Evolutionary conservation across 768 basidiomycete genomes (phyloP).

Genomic region (Boletus tomentosulus): DNA sequence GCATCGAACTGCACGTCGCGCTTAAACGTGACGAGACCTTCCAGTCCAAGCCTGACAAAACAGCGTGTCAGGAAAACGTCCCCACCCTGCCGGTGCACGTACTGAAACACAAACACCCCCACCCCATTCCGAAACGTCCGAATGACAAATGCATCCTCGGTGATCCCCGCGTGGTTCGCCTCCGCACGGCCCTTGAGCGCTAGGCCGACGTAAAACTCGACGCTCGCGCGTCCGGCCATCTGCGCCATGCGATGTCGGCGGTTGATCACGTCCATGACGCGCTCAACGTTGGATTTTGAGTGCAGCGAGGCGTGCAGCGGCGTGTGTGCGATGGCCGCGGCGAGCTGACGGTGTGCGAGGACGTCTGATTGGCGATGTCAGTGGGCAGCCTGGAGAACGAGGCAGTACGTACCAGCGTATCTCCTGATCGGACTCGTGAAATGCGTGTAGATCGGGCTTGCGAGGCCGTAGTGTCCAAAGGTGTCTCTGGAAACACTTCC

Average conservation of each 20-base stretch:
- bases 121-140: conserved; percentile 92
- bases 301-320: conserved; percentile 86
- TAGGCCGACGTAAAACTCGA: conserved; percentile 96
- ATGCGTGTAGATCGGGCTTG: conserved; percentile 95
- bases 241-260: conserved; percentile 93
- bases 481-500: conserved; percentile 90
- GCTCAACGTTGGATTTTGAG: conserved; percentile 84
- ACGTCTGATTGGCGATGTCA: conserved; percentile 53
- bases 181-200: conserved; percentile 71
- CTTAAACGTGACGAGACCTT: conserved; percentile 94
- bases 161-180: conserved; percentile 36
- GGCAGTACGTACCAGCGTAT: conserved; percentile 68
- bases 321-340: conserved; percentile 81
- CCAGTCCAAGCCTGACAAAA: conserved; percentile 83
- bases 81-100: conserved; percentile 27
- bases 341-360: conserved; percentile 87
- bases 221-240: conserved; percentile 93
- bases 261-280: conserved; percentile 82
- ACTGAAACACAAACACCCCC: conserved; percentile 96
- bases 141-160: conserved; percentile 90
- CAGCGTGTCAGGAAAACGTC: background rate
- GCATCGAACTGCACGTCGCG: conserved; percentile 85
- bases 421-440: conserved; percentile 97
- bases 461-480: conserved; percentile 97
- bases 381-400: no score